Evolutionary conservation across 2,329 filamentous ascomycete genomes (phyloP), one percentile per base, ranked within the genome.

Genomic region (Trichoderma atrobrunneum): DNA sequence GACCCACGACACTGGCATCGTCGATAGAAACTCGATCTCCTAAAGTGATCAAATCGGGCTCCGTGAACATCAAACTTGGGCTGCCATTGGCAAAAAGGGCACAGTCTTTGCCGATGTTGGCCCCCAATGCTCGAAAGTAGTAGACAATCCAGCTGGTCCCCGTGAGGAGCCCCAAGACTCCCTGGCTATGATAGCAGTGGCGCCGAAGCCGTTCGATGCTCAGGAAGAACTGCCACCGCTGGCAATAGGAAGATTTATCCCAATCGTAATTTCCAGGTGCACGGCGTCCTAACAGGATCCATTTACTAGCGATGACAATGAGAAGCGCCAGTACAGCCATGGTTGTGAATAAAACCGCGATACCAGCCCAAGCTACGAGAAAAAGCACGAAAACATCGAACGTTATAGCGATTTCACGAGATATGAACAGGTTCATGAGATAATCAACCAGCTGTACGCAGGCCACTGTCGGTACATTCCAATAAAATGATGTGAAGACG

Each of bases 211-310:
- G 82, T 79, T 89, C 87, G 48, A 88, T 82, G 34, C 82, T 82
- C 3, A 88, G 80, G 76, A 86, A 87, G 10, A 88, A 76, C 75
- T 89, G 87, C 87, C 87, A 89, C 39, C 86, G 84, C 75, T 89
- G 87, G 78, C 87, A 88, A 78, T 89, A 89, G 18, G 82, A 81
- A 24, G 81, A 85, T 77, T 85, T 85, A 76, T 89, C 87, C 87
- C 87, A 89, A 78, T 88, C 85, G 74, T 87, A 87, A 73, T 85
- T 85, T 16, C 87, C 87, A 3, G 84, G 84, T 73, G 79, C 78
- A 51, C 87, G 82, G 24, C 84, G 83, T 18, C 87, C 87, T 28
- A 89, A 80, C 3, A 89, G 77, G 3, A 79, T 71, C 87, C 87
- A 89, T 76, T 89, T 89, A 10, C 83, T 78, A 3, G 74, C 79